Evolutionary conservation across 257 asterid genomes (phyloP).

Genomic region (Rubia yunnanensis): DNA sequence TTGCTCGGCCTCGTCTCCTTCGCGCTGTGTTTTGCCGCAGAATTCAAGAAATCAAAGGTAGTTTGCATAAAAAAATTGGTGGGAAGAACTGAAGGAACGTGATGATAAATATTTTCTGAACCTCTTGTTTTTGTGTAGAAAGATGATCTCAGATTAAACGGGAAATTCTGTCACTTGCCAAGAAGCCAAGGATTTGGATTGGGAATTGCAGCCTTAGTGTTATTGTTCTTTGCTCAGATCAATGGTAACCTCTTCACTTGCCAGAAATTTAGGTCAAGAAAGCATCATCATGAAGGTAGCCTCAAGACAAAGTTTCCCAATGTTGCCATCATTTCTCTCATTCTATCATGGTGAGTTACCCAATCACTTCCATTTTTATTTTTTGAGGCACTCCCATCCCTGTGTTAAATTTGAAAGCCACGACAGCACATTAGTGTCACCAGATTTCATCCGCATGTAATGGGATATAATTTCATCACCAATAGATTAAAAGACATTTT

Average conservation of each 20-base stretch:
- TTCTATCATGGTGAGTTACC: constrained; percentile 50
- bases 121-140: constrained; percentile 24
- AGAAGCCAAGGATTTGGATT: constrained; percentile 38
- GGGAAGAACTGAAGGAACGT: not conserved
- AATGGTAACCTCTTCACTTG: constrained; percentile 38
- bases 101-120: not conserved
- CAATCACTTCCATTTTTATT: not conserved
- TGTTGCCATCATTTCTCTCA: constrained; percentile 28
- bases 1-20: constrained; percentile 37
- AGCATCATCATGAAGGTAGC: constrained; percentile 6
- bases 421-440: no score
- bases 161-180: constrained; percentile 52
- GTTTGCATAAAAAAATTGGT: not conserved
- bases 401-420: no score
- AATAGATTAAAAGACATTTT: no score
- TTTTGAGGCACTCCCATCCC: no score
- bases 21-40: constrained; percentile 65
- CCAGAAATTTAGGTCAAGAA: constrained; percentile 23
- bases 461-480: no score
- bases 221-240: constrained; percentile 35
- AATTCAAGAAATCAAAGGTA: constrained; percentile 64
- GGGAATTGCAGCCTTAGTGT: constrained; percentile 46
- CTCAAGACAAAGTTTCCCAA: constrained; percentile 26
- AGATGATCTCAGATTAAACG: constrained; percentile 54
- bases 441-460: no score